Base-by-base conservation (phyloP, 306 rosid species). In the Castanea sativa region DNA sequence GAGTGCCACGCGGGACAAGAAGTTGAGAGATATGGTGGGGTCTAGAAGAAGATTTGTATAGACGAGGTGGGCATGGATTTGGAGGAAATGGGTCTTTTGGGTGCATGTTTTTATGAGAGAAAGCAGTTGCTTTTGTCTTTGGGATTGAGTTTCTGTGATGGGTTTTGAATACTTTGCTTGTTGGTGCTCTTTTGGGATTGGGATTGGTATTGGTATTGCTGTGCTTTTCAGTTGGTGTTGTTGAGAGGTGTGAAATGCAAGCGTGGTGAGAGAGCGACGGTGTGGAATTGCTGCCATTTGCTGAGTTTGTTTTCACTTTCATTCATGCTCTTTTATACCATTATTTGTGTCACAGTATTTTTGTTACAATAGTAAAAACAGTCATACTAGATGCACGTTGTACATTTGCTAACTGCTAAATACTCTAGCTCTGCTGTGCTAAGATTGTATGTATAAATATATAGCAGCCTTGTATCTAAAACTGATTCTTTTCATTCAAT, bases 51-150 rank as follows among this genome's bases (percentile, higher is more conserved):
- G 90, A 32, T 87, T 68, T 14, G 85, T 76, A 38, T 80, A 80
- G 79, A 92, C 15, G 33, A 90, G 84, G 58, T 70, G 91, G 86
- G 99, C 93, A 70, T 92, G 99, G 70, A 92, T 86, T 90, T 92
- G 97, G 78, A 80, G 88, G 81, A 94, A 80, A 12, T 87, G 91
- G 82, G 86, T 32, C 58, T 73, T 88, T 0, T 43, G 71, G 69
- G 90, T 69, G 76, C 86, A 80, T 32, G 88, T 90, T 84, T 90
- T 84, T 27, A 94, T 77, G 71, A 86, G 74, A 43, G 87, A 87
- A 82, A 88, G 77, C 14, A 91, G 59, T 0, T 21, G 78, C 38
- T 88, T 76, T 6, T 27, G 69, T 71, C 71, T 77, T 9, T 63
- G 78, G 51, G 38, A 72, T 78, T 55, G 83, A 69, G 71, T 9